Evolutionary conservation across 2,329 filamentous ascomycete species (phyloP).

Genomic region (Alternaria viburni): DNA sequence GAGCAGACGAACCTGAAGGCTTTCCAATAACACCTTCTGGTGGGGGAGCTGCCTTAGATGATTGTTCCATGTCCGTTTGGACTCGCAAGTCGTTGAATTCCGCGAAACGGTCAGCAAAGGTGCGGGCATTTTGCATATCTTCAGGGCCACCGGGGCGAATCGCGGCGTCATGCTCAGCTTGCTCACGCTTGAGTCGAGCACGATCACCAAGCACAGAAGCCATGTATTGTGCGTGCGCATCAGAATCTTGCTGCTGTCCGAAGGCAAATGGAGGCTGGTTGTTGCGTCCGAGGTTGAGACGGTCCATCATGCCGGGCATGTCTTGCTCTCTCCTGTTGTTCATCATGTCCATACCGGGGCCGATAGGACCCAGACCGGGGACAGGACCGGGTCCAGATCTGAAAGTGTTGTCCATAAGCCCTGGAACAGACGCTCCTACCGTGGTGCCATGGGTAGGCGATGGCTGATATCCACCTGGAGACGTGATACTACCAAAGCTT

Average conservation of each 20-base stretch:
- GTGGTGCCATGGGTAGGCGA: conserved; percentile 62
- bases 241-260: conserved; percentile 56
- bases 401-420: conserved; percentile 72
- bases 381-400: conserved; percentile 44
- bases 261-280: conserved; percentile 59
- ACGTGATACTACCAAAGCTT: conserved; percentile 92
- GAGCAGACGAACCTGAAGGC: conserved; percentile 25
- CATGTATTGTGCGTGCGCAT: conserved; percentile 62
- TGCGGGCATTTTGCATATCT: conserved; percentile 46
- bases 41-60: conserved; percentile 29
- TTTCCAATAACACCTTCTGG: conserved; percentile 49
- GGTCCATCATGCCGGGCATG: conserved; percentile 67
- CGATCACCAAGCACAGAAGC: conserved; percentile 67
- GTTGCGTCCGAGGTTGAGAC: conserved; percentile 65
- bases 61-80: conserved; percentile 67
- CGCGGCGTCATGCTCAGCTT: conserved; percentile 60
- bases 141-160: conserved; percentile 41
- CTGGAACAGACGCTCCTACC: conserved; percentile 56
- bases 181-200: conserved; percentile 65
- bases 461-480: conserved; percentile 74
- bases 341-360: conserved; percentile 52
- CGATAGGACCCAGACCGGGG: conserved; percentile 53
- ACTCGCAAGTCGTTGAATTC: conserved; percentile 82
- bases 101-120: conserved; percentile 71
- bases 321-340: conserved; percentile 71